phyloP scores from a whole-genome alignment of 108 stramenopile species.

The Cylindrotheca fusiformis region DNA sequence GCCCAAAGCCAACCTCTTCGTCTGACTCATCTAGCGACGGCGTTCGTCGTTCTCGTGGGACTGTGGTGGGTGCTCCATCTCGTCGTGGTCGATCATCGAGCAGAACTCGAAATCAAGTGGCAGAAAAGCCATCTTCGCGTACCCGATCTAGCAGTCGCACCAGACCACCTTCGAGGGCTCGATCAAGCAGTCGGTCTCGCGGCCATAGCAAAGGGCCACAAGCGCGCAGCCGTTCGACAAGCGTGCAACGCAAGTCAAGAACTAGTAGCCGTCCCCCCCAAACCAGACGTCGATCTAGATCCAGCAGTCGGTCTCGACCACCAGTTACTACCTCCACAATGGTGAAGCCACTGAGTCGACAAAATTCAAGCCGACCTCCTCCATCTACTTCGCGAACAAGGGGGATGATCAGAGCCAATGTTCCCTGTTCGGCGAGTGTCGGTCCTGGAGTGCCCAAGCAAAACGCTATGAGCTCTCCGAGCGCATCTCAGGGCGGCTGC shows the following conservation, averaged over 20 bases:
- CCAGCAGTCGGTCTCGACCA: conserved; percentile 22
- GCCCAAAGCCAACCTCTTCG: conserved; percentile 20
- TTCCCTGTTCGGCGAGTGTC: conserved; percentile 15
- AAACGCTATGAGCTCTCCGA: background rate
- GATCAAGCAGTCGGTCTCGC: conserved; percentile 21
- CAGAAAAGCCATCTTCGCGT: background rate
- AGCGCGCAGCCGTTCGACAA: conserved; percentile 1
- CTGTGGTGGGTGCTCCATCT: conserved; percentile 1
- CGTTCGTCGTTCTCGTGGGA: background rate
- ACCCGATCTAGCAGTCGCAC: conserved; percentile 26
- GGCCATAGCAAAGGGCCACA: background rate
- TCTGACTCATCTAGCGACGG: conserved; percentile 22
- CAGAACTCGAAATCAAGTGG: conserved; percentile 5
- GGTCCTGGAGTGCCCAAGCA: conserved; percentile 10
- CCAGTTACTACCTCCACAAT: background rate
- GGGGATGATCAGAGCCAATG: conserved; percentile 19
- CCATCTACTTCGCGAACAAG: conserved; percentile 30
- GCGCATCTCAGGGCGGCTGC: background rate
- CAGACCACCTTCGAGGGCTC: conserved; percentile 6
- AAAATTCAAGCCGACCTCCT: conserved; percentile 16
- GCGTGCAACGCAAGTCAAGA: conserved; percentile 4
- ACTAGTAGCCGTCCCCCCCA: conserved; percentile 12
- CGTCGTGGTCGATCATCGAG: conserved; percentile 25
- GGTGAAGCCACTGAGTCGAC: background rate
- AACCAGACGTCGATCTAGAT: conserved; percentile 19